phyloP scores from a whole-genome alignment of 177 flowering plant species.

The Viscum album region DNA sequence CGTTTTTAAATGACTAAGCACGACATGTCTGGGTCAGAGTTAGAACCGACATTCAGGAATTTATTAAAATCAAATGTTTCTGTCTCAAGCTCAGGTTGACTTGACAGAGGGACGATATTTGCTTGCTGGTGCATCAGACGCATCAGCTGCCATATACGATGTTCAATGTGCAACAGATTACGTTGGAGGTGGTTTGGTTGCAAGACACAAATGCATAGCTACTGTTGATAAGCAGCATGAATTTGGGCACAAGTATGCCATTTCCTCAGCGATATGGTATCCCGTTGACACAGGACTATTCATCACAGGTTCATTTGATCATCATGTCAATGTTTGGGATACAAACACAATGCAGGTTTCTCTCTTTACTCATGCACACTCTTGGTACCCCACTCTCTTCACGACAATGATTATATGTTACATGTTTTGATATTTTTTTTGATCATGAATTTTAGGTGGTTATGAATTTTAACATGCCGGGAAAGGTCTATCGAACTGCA shows the following conservation, averaged over 20 bases:
- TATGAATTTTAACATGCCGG: constrained; percentile 85
- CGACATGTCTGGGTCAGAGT: too few species aligned
- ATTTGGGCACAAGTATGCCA: constrained; percentile 62
- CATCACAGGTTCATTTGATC: constrained; percentile 82
- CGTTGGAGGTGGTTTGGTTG: constrained; percentile 49
- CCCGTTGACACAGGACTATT: constrained; percentile 93
- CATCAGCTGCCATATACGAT: constrained; percentile 78
- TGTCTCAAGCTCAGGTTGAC: constrained; percentile 67
- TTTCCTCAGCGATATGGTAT: constrained; percentile 90
- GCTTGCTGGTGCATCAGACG: constrained; percentile 79
- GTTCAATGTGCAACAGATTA: constrained; percentile 53
- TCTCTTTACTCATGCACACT: background rate
- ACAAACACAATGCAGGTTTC: constrained; percentile 67
- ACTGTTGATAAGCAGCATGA: constrained; percentile 66
- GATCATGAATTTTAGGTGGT: constrained; percentile 39
- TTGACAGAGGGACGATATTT: constrained; percentile 83
- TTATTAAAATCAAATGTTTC: constrained; percentile 13
- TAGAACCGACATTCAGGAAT: background rate
- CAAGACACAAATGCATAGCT: constrained; percentile 52
- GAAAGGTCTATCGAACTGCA: constrained; percentile 76
- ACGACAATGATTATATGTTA: background rate
- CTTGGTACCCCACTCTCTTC: background rate
- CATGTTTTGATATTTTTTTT: constrained; percentile 4
- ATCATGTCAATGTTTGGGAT: constrained; percentile 84
- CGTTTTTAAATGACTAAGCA: too few species aligned